phyloP scores from a whole-genome alignment of 352 stramenopile genomes.

The Phytophthora chlamydospora region DNA sequence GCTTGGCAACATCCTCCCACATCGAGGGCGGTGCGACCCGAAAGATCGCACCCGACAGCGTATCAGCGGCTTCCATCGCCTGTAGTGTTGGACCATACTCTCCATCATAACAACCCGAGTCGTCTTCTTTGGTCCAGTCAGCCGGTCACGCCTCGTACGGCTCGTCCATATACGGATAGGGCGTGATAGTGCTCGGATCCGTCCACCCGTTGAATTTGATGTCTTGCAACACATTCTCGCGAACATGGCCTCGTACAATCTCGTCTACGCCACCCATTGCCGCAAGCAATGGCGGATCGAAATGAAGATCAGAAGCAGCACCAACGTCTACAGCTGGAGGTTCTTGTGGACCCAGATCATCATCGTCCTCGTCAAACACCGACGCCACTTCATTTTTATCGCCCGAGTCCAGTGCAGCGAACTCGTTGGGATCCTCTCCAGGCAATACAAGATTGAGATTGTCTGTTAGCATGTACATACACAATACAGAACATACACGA shows the following conservation, averaged over 20 bases:
- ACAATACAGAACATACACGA: constrained; percentile 6
- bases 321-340: neutral
- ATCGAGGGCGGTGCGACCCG: neutral
- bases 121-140: neutral
- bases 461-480: neutral
- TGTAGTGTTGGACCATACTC: neutral
- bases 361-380: constrained; percentile 11
- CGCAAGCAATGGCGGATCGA: constrained; percentile 5
- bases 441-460: constrained; percentile 3
- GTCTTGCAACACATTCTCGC: neutral
- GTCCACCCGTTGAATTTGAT: constrained; percentile 5
- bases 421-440: neutral
- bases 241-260: neutral
- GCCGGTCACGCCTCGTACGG: constrained; percentile 5
- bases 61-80: neutral
- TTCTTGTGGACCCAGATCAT: neutral
- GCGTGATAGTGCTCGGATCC: neutral
- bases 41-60: neutral
- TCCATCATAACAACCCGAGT: constrained; percentile 7
- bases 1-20: neutral
- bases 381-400: neutral
- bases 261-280: neutral
- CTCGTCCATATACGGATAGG: constrained; percentile 15
- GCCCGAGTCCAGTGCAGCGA: constrained; percentile 12
- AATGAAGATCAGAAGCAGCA: neutral